Conservation (phyloP, 2,329 filamentous ascomycete species). For the Monosporascus ibericus region DNA sequence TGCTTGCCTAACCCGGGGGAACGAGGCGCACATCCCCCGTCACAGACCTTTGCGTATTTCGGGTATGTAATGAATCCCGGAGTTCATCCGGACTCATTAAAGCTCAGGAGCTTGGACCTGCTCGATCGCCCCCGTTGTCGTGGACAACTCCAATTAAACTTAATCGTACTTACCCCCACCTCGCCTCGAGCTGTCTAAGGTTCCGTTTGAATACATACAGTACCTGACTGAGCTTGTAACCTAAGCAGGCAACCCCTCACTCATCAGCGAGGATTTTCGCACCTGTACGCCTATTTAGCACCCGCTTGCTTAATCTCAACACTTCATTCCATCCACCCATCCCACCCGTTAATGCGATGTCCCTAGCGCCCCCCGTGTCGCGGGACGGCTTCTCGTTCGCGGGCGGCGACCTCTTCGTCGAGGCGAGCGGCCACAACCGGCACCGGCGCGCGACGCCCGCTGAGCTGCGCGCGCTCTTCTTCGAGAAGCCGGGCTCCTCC, state of each 20-base stretch:
- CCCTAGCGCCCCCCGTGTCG: constrained; percentile 21
- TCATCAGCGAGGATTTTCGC: background rate
- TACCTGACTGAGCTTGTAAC: background rate
- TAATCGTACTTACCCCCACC: too few species aligned
- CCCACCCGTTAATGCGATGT: constrained; percentile 9
- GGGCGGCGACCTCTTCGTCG: constrained; percentile 37
- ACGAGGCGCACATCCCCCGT: too few species aligned
- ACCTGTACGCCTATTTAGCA: background rate
- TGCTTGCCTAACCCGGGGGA: too few species aligned
- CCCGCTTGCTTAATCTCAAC: background rate
- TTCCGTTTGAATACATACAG: background rate
- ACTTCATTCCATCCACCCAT: background rate
- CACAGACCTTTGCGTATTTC: too few species aligned
- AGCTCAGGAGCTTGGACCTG: too few species aligned
- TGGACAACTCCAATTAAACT: too few species aligned
- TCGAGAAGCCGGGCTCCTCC: constrained; percentile 27
- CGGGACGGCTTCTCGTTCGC: constrained; percentile 36
- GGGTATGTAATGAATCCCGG: too few species aligned
- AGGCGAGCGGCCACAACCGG: constrained; percentile 35
- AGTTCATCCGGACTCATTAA: too few species aligned
- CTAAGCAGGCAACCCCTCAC: too few species aligned
- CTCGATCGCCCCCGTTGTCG: too few species aligned
- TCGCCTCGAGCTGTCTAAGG: too few species aligned
- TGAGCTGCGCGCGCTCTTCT: constrained; percentile 40
- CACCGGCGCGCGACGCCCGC: constrained; percentile 38